Evolutionary conservation across 768 basidiomycete genomes (phyloP).

Genomic region (Russula brevipes): DNA sequence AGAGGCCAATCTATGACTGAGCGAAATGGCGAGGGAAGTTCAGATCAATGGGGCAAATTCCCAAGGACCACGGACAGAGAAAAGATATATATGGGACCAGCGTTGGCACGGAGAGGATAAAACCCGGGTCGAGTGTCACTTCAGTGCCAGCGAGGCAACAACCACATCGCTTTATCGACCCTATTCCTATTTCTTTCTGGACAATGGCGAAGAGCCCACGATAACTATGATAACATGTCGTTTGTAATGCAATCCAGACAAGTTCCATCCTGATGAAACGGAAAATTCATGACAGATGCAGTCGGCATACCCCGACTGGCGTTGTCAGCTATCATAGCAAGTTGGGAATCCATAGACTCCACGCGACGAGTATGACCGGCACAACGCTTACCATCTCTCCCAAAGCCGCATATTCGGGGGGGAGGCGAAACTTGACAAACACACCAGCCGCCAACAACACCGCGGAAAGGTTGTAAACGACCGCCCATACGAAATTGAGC

Average conservation of each 20-base stretch:
- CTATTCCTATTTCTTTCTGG: too few relatives aligned
- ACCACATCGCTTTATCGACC: too few relatives aligned
- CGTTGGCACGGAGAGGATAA: too few relatives aligned
- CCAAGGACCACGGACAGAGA: too few relatives aligned
- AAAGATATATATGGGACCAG: too few relatives aligned
- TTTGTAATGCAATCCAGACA: neutral
- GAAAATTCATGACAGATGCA: neutral
- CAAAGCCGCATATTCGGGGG: slow-evolving; percentile 41
- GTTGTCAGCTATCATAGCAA: neutral
- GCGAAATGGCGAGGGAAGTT: too few relatives aligned
- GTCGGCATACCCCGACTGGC: neutral
- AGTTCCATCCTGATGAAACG: neutral
- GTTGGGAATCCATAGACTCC: slow-evolving; percentile 25
- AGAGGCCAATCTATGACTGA: too few relatives aligned
- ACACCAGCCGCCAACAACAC: slow-evolving; percentile 48
- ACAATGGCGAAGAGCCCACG: neutral
- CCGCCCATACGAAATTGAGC: slow-evolving; percentile 37
- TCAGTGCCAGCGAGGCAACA: too few relatives aligned
- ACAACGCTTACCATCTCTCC: slow-evolving; percentile 42
- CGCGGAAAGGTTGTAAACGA: slow-evolving; percentile 43
- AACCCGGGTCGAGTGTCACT: too few relatives aligned
- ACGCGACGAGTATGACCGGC: slow-evolving; percentile 39
- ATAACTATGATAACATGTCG: neutral
- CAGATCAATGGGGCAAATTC: too few relatives aligned
- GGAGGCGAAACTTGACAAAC: slow-evolving; percentile 38